Evolutionary conservation across 2,329 filamentous ascomycete species (phyloP).

Genomic region (Orbilia brochopaga): DNA sequence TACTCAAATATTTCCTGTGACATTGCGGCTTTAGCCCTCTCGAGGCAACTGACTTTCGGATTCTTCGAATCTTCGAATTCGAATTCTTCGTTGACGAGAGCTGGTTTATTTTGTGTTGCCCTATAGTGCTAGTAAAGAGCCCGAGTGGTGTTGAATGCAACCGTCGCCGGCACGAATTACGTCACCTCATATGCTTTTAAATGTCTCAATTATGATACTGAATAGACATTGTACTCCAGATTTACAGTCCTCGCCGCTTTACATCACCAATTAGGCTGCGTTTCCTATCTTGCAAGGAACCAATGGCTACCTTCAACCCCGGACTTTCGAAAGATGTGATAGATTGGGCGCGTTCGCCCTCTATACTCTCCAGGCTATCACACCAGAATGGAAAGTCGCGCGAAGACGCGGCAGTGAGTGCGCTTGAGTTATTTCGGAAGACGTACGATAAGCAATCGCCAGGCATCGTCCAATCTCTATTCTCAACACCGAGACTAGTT

Average conservation of each 20-base stretch:
- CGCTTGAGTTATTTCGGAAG: neutral
- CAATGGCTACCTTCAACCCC: neutral
- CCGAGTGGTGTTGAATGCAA: neutral
- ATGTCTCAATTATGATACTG: too few species aligned
- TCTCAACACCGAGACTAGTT: neutral
- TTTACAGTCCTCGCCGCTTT: too few species aligned
- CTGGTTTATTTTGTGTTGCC: too few species aligned
- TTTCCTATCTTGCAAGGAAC: neutral
- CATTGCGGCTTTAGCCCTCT: too few species aligned
- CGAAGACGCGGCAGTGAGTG: neutral
- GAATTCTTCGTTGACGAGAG: too few species aligned
- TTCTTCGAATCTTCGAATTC: too few species aligned
- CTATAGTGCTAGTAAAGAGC: too few species aligned
- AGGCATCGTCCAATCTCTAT: neutral
- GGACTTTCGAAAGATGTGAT: neutral
- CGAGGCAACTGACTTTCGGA: too few species aligned
- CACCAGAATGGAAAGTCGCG: neutral
- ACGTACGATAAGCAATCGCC: neutral
- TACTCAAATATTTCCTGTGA: too few species aligned
- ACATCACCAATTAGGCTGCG: too few species aligned
- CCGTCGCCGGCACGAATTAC: neutral
- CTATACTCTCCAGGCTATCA: conserved; percentile 2
- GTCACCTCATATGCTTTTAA: neutral
- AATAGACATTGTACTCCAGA: too few species aligned
- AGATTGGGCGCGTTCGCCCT: neutral